Evolutionary conservation across 2,329 filamentous ascomycete genomes (phyloP).

Genomic region (Fusarium luffae): DNA sequence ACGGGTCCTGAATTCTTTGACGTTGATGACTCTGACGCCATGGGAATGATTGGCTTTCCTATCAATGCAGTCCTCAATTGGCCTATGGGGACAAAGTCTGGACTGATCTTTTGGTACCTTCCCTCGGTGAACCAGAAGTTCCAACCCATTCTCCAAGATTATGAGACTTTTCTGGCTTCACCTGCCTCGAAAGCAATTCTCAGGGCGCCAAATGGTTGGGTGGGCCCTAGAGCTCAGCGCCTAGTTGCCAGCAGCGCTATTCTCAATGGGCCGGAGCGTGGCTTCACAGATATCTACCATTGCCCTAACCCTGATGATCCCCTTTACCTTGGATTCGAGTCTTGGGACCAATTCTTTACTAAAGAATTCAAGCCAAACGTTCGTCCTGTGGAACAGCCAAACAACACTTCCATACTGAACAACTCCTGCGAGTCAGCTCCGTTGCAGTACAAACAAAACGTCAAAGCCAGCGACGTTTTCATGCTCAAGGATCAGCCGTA

Average conservation of each 20-base stretch:
- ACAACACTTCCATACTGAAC: neutral
- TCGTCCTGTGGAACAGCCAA: neutral
- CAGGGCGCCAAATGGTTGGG: neutral
- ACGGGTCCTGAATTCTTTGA: rapidly evolving
- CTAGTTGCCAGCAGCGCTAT: neutral
- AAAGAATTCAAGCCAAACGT: neutral
- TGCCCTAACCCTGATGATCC: rapidly evolving
- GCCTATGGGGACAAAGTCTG: neutral
- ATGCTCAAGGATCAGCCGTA: conserved; percentile 75
- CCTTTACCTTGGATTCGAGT: neutral
- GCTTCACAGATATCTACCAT: neutral
- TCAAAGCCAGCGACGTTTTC: conserved; percentile 67
- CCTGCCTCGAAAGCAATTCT: neutral
- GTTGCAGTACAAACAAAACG: conserved; percentile 58
- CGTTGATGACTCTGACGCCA: rapidly evolving
- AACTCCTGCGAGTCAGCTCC: conserved; percentile 62
- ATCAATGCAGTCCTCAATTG: neutral
- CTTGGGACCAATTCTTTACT: neutral
- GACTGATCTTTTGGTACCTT: neutral
- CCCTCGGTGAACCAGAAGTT: neutral
- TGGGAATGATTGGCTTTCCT: neutral
- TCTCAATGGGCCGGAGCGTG: neutral
- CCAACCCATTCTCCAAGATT: neutral
- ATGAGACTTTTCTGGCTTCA: neutral
- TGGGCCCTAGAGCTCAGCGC: rapidly evolving